Evolutionary conservation across 148 eudicot species (phyloP).

Genomic region (Dianthus caryophyllus): DNA sequence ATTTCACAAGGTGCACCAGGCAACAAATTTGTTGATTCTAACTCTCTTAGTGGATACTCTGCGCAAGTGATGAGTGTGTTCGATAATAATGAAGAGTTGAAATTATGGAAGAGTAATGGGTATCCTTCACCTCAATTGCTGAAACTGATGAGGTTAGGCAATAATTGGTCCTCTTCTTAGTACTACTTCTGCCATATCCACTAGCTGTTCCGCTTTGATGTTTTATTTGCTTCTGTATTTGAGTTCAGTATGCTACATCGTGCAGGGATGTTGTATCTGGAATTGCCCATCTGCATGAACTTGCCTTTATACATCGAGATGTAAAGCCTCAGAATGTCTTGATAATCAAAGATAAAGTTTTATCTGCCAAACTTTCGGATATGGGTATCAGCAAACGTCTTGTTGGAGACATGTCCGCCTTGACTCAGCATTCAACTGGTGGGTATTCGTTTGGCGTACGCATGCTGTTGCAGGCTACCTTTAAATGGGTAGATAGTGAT

Average conservation of each 20-base stretch:
- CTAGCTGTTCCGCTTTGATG: neutral
- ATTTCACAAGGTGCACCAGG: conserved; percentile 25
- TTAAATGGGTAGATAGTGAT: too few relatives aligned
- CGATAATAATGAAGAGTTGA: conserved; percentile 37
- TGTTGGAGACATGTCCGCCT: conserved; percentile 65
- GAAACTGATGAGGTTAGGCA: conserved; percentile 81
- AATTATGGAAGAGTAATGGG: conserved; percentile 71
- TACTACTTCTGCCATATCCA: neutral
- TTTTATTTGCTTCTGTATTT: neutral
- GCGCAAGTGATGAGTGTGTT: conserved; percentile 36
- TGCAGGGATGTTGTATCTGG: conserved; percentile 85
- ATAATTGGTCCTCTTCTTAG: conserved; percentile 5
- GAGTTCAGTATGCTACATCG: neutral
- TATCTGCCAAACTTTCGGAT: conserved; percentile 83
- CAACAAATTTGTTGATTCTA: conserved; percentile 19
- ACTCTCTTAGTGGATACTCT: conserved; percentile 24
- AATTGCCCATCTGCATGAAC: conserved; percentile 80
- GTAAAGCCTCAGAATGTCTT: conserved; percentile 91
- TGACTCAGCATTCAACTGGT: conserved; percentile 85
- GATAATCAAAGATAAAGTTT: conserved; percentile 55
- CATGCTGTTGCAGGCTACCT: neutral
- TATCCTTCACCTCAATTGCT: conserved; percentile 71
- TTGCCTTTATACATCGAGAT: conserved; percentile 87
- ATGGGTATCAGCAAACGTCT: conserved; percentile 99
- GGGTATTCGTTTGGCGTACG: conserved; percentile 24